Conservation (phyloP, 176 grass and related monocot genomes). For the Microstegium vimineum region DNA sequence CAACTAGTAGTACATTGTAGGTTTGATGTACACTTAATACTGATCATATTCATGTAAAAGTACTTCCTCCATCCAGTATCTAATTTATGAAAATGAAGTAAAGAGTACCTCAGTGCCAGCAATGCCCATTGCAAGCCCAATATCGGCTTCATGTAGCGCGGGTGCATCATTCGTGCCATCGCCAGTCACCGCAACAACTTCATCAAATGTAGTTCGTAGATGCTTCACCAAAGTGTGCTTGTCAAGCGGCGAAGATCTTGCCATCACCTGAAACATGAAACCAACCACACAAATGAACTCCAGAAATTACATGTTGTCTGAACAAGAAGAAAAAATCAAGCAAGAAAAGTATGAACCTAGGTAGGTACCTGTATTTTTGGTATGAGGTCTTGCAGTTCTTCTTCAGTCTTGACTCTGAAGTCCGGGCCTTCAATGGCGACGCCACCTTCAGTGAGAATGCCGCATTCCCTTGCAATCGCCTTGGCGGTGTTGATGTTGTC, state of each 20-base stretch:
- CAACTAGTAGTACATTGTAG: neutral
- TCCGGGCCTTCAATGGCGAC: slow-evolving; percentile 90
- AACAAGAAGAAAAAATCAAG: no score
- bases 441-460: slow-evolving; percentile 77
- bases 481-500: slow-evolving; percentile 99
- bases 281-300: neutral
- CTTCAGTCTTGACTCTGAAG: slow-evolving; percentile 60
- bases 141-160: slow-evolving; percentile 92
- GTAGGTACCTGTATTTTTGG: slow-evolving; percentile 91
- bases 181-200: slow-evolving; percentile 93
- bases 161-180: slow-evolving; percentile 98
- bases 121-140: slow-evolving; percentile 94
- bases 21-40: neutral
- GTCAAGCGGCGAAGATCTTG: slow-evolving; percentile 89
- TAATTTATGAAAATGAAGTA: neutral
- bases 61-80: neutral
- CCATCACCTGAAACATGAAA: slow-evolving; percentile 69
- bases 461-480: slow-evolving; percentile 92
- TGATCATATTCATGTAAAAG: neutral
- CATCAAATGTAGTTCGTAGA: slow-evolving; percentile 62
- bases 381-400: slow-evolving; percentile 62
- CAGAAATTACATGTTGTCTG: neutral
- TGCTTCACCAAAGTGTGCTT: slow-evolving; percentile 91
- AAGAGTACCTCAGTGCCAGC: slow-evolving; percentile 83
- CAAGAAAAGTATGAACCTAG: no score